phyloP scores from a whole-genome alignment of 257 asterid species.

The Leonotis leonurus region DNA sequence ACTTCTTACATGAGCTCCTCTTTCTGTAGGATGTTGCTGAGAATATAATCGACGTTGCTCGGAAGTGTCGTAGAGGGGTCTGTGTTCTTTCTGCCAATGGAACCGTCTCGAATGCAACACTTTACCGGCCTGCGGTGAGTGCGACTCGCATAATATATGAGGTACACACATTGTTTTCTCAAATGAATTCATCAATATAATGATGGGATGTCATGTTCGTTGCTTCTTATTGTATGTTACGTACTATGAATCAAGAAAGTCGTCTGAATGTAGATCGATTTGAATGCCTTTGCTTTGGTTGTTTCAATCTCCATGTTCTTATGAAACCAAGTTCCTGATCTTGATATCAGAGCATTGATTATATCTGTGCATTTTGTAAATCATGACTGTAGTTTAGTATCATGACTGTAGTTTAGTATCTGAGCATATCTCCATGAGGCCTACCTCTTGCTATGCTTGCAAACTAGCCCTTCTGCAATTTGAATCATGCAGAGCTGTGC shows the following conservation, averaged over 20 bases:
- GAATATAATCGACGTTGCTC: constrained; percentile 69
- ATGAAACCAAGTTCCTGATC: not conserved
- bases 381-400: no score
- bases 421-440: no score
- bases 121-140: constrained; percentile 90
- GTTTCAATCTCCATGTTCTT: not conserved
- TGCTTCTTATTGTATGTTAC: not conserved
- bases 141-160: constrained; percentile 81
- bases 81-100: constrained; percentile 94
- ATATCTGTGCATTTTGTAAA: no score
- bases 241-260: not conserved
- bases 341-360: not conserved
- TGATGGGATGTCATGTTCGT: no score
- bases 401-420: no score
- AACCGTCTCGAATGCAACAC: constrained; percentile 72
- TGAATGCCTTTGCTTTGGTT: not conserved
- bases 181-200: no score
- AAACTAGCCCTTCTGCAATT: no score
- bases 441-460: no score
- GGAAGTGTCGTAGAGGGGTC: constrained; percentile 67
- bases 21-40: constrained; percentile 79
- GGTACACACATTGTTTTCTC: constrained; percentile 23
- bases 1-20: not conserved
- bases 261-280: not conserved
- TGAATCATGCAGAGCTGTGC: no score